Percentiles rank a stretch among this genome's conserved stretches.
Evolutionary conservation across 2,329 filamentous ascomycete genomes (phyloP).

Genomic region (Dendryphion nanum): DNA sequence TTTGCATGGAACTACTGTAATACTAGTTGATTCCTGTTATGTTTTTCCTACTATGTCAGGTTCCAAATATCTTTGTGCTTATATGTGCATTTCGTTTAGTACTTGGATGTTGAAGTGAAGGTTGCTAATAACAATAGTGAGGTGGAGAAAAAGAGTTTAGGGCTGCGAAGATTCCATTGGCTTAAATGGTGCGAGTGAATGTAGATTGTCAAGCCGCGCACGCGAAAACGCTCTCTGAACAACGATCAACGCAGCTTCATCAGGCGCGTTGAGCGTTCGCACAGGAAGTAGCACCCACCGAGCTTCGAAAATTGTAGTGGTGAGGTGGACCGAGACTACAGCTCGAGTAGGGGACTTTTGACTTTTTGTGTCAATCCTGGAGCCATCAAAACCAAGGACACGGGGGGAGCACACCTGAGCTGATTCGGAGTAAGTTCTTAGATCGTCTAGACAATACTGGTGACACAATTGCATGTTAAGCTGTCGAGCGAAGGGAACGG

Average conservation of each 20-base stretch:
- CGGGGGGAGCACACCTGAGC: constrained; percentile 1
- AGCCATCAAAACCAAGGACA: constrained; percentile 17
- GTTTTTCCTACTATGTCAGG: too few relatives aligned
- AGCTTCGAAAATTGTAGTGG: constrained; percentile 48
- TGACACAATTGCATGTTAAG: constrained; percentile 21
- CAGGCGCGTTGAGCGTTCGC: constrained; percentile 35
- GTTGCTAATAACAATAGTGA: too few relatives aligned
- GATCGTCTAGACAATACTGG: constrained; percentile 9
- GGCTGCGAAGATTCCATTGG: too few relatives aligned
- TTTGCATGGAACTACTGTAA: too few relatives aligned
- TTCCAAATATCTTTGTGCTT: too few relatives aligned
- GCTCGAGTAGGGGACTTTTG: constrained; percentile 34
- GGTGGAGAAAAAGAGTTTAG: too few relatives aligned
- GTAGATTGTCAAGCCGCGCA: constrained; percentile 25
- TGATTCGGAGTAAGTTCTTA: constrained; percentile 5
- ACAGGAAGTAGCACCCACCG: constrained; percentile 37
- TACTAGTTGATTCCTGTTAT: too few relatives aligned
- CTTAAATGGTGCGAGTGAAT: too few relatives aligned
- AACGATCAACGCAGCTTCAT: constrained; percentile 48
- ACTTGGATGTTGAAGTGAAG: too few relatives aligned
- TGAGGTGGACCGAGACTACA: constrained; percentile 51
- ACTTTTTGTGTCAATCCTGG: constrained; percentile 18
- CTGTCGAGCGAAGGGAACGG: constrained; percentile 15
- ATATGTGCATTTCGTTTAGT: too few relatives aligned
- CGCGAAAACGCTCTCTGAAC: constrained; percentile 2